Conservation (phyloP, 306 rosid species). For the Ceratonia siliqua region DNA sequence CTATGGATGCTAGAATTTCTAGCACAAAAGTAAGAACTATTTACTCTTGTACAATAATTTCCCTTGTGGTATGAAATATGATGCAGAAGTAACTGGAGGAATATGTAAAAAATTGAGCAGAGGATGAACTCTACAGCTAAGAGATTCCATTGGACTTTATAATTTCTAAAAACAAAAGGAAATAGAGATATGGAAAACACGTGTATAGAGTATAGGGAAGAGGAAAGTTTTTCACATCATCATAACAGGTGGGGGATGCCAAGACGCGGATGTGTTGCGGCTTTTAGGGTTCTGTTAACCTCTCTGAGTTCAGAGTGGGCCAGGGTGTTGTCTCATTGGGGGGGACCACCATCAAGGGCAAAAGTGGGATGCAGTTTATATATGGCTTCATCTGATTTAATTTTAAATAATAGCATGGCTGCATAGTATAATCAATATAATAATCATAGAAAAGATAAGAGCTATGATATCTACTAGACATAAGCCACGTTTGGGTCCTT, state of each 20-base stretch:
- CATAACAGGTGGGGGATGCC: conserved; percentile 41
- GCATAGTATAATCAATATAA: not conserved
- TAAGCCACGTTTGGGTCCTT: conserved; percentile 48
- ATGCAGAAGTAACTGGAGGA: too few species aligned
- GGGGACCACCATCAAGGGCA: conserved; percentile 42
- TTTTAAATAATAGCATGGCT: not conserved
- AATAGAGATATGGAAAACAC: conserved; percentile 37
- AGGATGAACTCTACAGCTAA: not conserved
- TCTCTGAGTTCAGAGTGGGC: conserved; percentile 35
- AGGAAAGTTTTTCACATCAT: conserved; percentile 39
- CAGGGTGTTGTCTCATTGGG: conserved; percentile 10
- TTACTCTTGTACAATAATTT: too few species aligned
- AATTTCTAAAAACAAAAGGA: conserved; percentile 15
- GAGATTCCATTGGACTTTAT: conserved; percentile 1
- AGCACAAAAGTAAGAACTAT: too few species aligned
- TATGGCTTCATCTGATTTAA: conserved; percentile 22
- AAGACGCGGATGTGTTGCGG: conserved; percentile 48
- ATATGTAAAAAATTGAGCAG: too few species aligned
- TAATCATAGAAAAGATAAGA: conserved; percentile 21
- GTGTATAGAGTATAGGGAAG: conserved; percentile 37
- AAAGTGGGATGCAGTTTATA: conserved; percentile 30
- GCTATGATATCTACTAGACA: conserved; percentile 5
- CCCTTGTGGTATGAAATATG: too few species aligned
- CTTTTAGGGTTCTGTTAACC: conserved; percentile 46
- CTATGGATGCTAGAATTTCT: too few species aligned